These are phyloP conservation scores for Lithohypha guttulata DNA, from an alignment of 2,329 filamentous ascomycete species.

Conservation along the genomic window DNA sequence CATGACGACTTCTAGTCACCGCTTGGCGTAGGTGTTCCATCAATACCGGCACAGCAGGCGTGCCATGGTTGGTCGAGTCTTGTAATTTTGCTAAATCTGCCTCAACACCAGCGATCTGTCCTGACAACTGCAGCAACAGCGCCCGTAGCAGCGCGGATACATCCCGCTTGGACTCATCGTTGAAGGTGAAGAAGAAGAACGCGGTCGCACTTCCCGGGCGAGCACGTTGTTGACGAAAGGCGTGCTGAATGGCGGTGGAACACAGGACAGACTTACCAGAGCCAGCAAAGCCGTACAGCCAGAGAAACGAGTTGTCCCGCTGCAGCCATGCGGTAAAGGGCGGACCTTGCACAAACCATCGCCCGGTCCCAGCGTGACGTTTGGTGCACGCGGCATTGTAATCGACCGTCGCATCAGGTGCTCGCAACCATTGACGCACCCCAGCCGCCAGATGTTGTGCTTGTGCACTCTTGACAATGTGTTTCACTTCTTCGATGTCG, in stretches of 20 bases:
- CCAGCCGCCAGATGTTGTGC: slow-evolving; percentile 19
- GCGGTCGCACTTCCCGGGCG: slow-evolving; percentile 18
- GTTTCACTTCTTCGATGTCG: slow-evolving; percentile 23
- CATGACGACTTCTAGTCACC: slow-evolving; percentile 11
- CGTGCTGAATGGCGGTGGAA: slow-evolving; percentile 24
- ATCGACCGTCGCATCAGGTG: slow-evolving; percentile 29
- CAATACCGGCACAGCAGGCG: slow-evolving; percentile 11
- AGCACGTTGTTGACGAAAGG: slow-evolving; percentile 13
- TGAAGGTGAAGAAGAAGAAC: slow-evolving; percentile 25
- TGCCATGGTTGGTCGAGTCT: slow-evolving; percentile 9
- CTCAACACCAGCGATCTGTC: slow-evolving; percentile 13
- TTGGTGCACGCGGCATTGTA: slow-evolving; percentile 27
- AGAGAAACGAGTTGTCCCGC: slow-evolving; percentile 23
- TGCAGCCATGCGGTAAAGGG: slow-evolving; percentile 22
- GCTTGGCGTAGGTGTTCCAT: slow-evolving; percentile 13
- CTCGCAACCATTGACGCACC: slow-evolving; percentile 27
- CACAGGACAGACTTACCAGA: slow-evolving; percentile 27
- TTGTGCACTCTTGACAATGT: slow-evolving; percentile 22
- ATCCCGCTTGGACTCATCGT: slow-evolving; percentile 23
- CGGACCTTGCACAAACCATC: slow-evolving; percentile 24
- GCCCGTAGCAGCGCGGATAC: slow-evolving; percentile 21
- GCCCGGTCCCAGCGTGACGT: slow-evolving; percentile 26
- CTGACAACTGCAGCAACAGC: slow-evolving; percentile 23
- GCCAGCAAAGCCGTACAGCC: slow-evolving; percentile 25
- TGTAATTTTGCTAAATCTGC: slow-evolving; percentile 16